Base-by-base conservation (phyloP, 1,284 basidiomycete species). In the Ceratobasidium sp. region DNA sequence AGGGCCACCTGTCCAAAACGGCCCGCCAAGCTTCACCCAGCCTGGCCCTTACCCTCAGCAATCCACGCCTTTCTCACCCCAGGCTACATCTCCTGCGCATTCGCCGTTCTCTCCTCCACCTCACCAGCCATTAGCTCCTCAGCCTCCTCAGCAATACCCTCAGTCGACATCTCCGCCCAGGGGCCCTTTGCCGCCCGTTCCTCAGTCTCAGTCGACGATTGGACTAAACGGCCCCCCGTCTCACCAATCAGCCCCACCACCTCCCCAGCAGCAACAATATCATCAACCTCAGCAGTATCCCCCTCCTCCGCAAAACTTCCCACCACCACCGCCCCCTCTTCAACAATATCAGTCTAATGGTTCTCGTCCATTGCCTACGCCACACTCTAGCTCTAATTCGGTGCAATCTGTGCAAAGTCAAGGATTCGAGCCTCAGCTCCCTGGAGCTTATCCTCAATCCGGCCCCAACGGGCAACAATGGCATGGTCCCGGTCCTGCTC, bases 301-400 rank as follows among this genome's bases (percentile, higher is more conserved):
- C 21, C 34, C 79, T 3, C 79, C 79, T 46, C 78, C 80, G 65
- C 81, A 81, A 46, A 83, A 84, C 76, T 78, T 81, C 14, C 80
- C 82, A 0, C 76, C 78, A 1, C 76, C 77, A n/a, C 75, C 77
- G 69, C 77, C 76, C 30, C 74, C 76, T 39, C 71, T 71, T 32
- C 65, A 75, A 23, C 75, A 72, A 39, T 41, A 52, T 23, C 18
- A 39, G 46, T 43, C 67, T 65, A 41, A 30, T 18, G 45, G 57
- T 41, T 77, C 77, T 18, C 71, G 75, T 23, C 77, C 76, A 12
- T 61, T 77, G 36, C 77, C 77, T 21, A 74, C 48, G 18, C 64
- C 58, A 50, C 62, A 74, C 55, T 39, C 52, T 28, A 75, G 43
- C 14, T 58, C 26, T 30, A 45, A 53, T 30, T 62, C 21, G 28